These are phyloP conservation scores for Inonotus hispidus DNA, from an alignment of 1,284 basidiomycete species.

Conservation along the genomic window DNA sequence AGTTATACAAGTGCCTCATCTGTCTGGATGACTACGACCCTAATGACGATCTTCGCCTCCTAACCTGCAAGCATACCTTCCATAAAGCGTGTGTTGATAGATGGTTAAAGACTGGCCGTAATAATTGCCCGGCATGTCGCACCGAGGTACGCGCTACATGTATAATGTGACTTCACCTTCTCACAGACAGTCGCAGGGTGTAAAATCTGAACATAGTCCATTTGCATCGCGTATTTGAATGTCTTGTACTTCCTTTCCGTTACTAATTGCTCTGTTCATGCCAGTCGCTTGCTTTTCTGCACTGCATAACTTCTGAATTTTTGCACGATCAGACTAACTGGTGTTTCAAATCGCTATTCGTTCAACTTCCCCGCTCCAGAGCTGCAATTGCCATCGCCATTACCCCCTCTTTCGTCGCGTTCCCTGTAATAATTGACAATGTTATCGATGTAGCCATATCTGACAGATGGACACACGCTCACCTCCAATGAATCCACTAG, in stretches of 20 bases:
- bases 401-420: constrained; percentile 86
- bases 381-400: constrained; percentile 76
- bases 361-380: constrained; percentile 26
- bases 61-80: constrained; percentile 81
- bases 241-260: neutral
- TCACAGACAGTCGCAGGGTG: constrained; percentile 1
- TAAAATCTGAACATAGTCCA: neutral
- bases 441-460: neutral
- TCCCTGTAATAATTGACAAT: constrained; percentile 48
- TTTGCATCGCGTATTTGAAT: neutral
- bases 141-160: constrained; percentile 42
- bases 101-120: constrained; percentile 81
- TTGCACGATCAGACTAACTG: neutral
- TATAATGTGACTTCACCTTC: neutral
- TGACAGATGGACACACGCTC: constrained; percentile 25
- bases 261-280: neutral
- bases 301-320: neutral
- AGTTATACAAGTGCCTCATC: constrained; percentile 55
- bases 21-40: constrained; percentile 78
- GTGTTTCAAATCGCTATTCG: neutral
- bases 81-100: constrained; percentile 82
- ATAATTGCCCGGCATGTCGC: constrained; percentile 89
- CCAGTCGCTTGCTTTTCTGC: neutral
- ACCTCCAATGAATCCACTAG: constrained; percentile 95
- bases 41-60: constrained; percentile 71